Evolutionary conservation across 2,329 filamentous ascomycete species (phyloP), one percentile per base, ranked within the genome.

Genomic region (Ophiostoma piceae): DNA sequence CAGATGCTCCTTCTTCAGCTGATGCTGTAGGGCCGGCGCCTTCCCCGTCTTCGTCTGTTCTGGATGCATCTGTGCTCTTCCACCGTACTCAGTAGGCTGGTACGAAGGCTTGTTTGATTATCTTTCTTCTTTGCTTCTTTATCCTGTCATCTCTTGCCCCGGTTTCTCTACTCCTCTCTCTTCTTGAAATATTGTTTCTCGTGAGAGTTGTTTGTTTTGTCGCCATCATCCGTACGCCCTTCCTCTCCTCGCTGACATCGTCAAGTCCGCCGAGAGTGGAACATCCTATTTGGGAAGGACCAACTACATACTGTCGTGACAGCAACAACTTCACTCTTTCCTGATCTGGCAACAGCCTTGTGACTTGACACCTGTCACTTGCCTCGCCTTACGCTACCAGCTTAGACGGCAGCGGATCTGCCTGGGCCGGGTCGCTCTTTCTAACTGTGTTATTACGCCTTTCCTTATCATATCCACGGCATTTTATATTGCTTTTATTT

Each of bases 231-330:
- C n/a, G 51, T 57, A 57, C 51, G 51, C 51, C 51, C 51, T 57
- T 57, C n/a, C 22, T 35, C 26, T 64, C 16, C 29, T n/a, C 60
- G 22, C 60, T 19, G 60, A 8, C 16, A 26, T 32, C 60, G 22
- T 57, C 51, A 57, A 22, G 51, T 12, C 7, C 51, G 51, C 51
- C 22, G 51, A 57, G 22, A 12, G 51, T 57, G 51, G 51, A 57
- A 57, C 60, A 64, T 32, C 60, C 16, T 32, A 11, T 64, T 64
- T 64, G 60, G 60, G 60, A 64, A 64, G 32, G 60, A 64, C 26
- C 32, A 64, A 12, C 60, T 64, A 26, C 22, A 35, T 9, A 29
- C 51, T 57, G 51, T 57, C 51, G 60, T 64, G 26, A 35, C 60
- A 2, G 32, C 60, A 19, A 37, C n/a, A 64, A 12, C 60, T n/a